phyloP scores from a whole-genome alignment of 371 early-diverging fungal species.

The Saksenaea oblongispora region DNA sequence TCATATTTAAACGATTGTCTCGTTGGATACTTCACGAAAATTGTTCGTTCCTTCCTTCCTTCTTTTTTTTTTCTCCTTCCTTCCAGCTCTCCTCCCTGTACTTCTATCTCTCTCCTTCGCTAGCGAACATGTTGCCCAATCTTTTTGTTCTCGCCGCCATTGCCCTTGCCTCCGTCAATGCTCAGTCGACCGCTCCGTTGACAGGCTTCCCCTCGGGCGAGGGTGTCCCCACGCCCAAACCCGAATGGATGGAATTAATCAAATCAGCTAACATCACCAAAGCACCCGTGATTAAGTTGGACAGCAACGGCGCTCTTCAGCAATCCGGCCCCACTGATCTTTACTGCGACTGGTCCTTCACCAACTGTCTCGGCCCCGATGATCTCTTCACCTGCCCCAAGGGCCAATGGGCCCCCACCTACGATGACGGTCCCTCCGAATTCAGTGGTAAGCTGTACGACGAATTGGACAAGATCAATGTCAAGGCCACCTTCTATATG shows the following conservation, averaged over 20 bases:
- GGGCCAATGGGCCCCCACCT: slow-evolving; percentile 55
- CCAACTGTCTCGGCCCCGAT: slow-evolving; percentile 42
- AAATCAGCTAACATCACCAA: slow-evolving; percentile 31
- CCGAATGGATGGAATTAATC: slow-evolving; percentile 46
- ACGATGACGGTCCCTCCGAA: slow-evolving; percentile 63
- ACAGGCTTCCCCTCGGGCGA: slow-evolving; percentile 22
- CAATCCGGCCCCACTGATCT: slow-evolving; percentile 27
- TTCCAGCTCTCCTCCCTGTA: too few species aligned
- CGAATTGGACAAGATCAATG: slow-evolving; percentile 47
- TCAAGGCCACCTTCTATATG: slow-evolving; percentile 66
- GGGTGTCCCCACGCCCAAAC: slow-evolving; percentile 29
- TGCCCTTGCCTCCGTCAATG: slow-evolving; percentile 14
- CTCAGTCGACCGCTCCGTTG: slow-evolving; percentile 2
- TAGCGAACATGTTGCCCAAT: slow-evolving; percentile 11
- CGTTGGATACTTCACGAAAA: too few species aligned
- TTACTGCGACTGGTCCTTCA: slow-evolving; percentile 57
- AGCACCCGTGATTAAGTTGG: slow-evolving; percentile 35
- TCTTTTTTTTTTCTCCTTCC: slow-evolving; percentile 3
- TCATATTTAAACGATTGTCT: too few species aligned
- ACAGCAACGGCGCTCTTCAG: slow-evolving; percentile 26
- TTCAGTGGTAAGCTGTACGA: slow-evolving; percentile 50
- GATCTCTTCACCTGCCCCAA: slow-evolving; percentile 50
- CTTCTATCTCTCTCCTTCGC: background rate
- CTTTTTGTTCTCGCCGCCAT: slow-evolving; percentile 11
- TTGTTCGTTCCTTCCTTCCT: background rate